Conservation (phyloP, 129 eudicot genomes). For the Mikania micrantha region DNA sequence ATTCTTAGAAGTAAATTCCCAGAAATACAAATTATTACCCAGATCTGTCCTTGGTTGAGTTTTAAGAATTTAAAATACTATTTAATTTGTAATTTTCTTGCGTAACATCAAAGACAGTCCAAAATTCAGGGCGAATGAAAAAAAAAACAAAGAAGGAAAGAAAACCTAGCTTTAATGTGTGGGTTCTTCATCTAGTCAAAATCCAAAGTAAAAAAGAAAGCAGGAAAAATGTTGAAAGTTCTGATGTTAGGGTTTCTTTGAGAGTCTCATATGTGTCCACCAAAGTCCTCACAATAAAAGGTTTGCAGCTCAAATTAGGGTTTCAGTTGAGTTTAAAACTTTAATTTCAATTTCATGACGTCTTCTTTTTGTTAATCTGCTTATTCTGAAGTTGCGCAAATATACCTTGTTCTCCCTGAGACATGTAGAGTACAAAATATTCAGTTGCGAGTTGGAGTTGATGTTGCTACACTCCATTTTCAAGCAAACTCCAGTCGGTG, state of each 20-base stretch:
- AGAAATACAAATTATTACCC: neutral
- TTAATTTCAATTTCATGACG: slow-evolving; percentile 1
- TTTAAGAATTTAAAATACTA: neutral
- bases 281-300: slow-evolving; percentile 32
- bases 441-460: slow-evolving; percentile 57
- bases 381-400: slow-evolving; percentile 26
- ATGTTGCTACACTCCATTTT: slow-evolving; percentile 58
- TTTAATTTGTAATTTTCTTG: neutral
- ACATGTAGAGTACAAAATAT: slow-evolving; percentile 73
- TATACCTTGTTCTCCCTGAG: slow-evolving; percentile 98
- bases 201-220: slow-evolving; percentile 10
- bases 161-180: neutral
- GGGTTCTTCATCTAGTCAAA: slow-evolving; percentile 22
- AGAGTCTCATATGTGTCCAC: slow-evolving; percentile 30
- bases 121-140: no score
- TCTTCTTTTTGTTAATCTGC: slow-evolving; percentile 13
- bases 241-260: slow-evolving; percentile 9
- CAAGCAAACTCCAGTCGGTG: slow-evolving; percentile 58
- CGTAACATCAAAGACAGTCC: slow-evolving; percentile 16
- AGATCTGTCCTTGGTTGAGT: slow-evolving; percentile 4
- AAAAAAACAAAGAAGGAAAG: neutral
- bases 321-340: slow-evolving; percentile 5
- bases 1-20: neutral
- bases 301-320: slow-evolving; percentile 22
- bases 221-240: slow-evolving; percentile 11